Conservation (phyloP, 2,329 filamentous ascomycete species). For the Xylariales sp. region DNA sequence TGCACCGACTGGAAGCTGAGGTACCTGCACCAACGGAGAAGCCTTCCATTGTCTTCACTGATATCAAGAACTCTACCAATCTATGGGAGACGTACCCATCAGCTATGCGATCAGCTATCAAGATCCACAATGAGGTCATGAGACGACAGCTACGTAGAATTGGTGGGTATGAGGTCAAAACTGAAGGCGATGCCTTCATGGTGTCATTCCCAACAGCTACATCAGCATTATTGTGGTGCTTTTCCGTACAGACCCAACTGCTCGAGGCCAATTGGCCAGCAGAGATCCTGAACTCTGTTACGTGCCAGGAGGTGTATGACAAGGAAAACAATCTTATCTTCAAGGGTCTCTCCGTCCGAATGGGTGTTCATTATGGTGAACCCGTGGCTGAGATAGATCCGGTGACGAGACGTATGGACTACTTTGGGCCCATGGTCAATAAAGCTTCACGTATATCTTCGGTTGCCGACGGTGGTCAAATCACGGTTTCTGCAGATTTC, state of each 20-base stretch:
- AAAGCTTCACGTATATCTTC: constrained; percentile 90
- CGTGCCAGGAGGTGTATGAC: constrained; percentile 78
- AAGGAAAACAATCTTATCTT: constrained; percentile 87
- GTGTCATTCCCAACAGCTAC: constrained; percentile 97
- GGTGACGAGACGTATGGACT: constrained; percentile 97
- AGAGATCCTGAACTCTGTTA: constrained; percentile 82
- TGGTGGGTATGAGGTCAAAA: constrained; percentile 98
- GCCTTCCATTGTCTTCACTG: constrained; percentile 92
- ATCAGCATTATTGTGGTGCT: constrained; percentile 91
- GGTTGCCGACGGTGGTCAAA: constrained; percentile 93
- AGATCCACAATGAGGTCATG: constrained; percentile 96
- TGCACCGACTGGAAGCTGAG: constrained; percentile 83
- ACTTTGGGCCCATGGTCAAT: constrained; percentile 99
- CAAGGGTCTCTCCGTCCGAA: constrained; percentile 88
- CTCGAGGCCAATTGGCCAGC: constrained; percentile 90
- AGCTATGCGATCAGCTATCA: constrained; percentile 95
- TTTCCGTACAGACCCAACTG: constrained; percentile 84
- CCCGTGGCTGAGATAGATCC: constrained; percentile 95
- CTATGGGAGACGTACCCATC: constrained; percentile 94
- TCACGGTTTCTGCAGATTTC: constrained; percentile 94
- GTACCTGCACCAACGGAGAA: constrained; percentile 89
- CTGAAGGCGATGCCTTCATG: constrained; percentile 99
- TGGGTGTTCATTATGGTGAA: constrained; percentile 95
- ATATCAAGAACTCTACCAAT: constrained; percentile 97
- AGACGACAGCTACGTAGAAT: constrained; percentile 87